Evolutionary conservation across 768 basidiomycete species (phyloP), one percentile per base, ranked within the genome.

Genomic region (Coprinopsis strossmayeri): DNA sequence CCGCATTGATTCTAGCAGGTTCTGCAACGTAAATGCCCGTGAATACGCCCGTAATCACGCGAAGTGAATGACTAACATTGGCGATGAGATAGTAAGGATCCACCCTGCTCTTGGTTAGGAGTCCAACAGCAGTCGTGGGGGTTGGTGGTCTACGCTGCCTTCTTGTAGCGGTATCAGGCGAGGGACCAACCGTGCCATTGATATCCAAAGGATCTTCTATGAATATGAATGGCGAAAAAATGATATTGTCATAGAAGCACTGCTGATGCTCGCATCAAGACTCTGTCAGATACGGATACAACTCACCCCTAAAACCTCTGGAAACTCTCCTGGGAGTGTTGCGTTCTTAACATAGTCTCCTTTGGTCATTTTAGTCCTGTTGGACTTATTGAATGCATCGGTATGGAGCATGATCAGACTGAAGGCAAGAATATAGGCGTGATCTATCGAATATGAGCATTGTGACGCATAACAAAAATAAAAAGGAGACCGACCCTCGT

Each of bases 351-450:
- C 72, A 60, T 98, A 99, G 60, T 95, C 94, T 1, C 81, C 74
- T 64, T 95, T 97, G 30, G 86, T 81, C 96, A 99, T 99, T 69
- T 98, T 98, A 45, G 82, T 84, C 69, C 88, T 97, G 69, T 98
- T 98, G 53, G 90, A 91, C 66, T 87, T 90, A 68, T 99, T 99
- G 74, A 98, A 98, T 3, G 87, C 90, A 61, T 99, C 96, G 15
- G 96, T 99, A 62, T 98, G 94, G 43, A 97, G 73, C 95, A 99
- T 98, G 58, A 98, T 96, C 61, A 97, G 72, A 57, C 95, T 97
- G 69, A 97, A 98, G 11, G 95, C 92, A 40, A 98, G 72, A 45
- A 98, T 88, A 66, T 98, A 97, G 10, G 95, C 88, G 57, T 95
- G 85, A 59, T 96, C 93, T 38, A 18, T 38, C 5, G 17, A 11